Percentiles rank a stretch among this genome's conserved stretches.
Conservation (phyloP, 805 yeast genomes). For the Lipomyces sp. region DNA sequence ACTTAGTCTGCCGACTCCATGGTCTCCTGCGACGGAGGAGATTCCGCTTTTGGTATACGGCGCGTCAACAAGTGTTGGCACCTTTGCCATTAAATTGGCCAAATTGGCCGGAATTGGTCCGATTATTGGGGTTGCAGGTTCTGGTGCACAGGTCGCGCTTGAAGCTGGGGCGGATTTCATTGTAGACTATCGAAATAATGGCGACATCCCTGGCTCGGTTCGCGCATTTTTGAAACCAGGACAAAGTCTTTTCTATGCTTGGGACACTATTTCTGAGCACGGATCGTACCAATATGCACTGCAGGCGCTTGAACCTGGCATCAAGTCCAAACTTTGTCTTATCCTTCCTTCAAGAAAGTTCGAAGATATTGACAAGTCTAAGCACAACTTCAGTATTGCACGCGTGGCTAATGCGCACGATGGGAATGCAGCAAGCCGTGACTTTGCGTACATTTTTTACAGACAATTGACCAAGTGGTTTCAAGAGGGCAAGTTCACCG, state of each 20-base stretch:
- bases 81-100: slow-evolving; percentile 23
- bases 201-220: slow-evolving; percentile 7
- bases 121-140: slow-evolving; percentile 27
- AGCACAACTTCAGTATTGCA: neutral
- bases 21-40: slow-evolving; percentile 8
- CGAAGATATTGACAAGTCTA: neutral
- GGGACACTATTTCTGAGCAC: slow-evolving; percentile 18
- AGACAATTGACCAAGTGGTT: slow-evolving; percentile 16
- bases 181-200: slow-evolving; percentile 19
- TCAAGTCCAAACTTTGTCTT: neutral
- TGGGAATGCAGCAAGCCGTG: slow-evolving; percentile 4
- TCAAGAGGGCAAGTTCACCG: slow-evolving; percentile 14
- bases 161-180: slow-evolving; percentile 17
- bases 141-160: slow-evolving; percentile 16
- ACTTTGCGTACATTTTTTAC: slow-evolving; percentile 14
- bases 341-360: slow-evolving; percentile 13
- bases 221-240: slow-evolving; percentile 11
- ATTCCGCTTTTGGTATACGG: slow-evolving; percentile 22
- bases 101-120: slow-evolving; percentile 23
- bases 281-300: slow-evolving; percentile 7
- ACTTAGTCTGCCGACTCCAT: slow-evolving; percentile 16
- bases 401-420: slow-evolving; percentile 12
- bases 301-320: slow-evolving; percentile 16
- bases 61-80: slow-evolving; percentile 23
- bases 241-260: slow-evolving; percentile 13